Evolutionary conservation across 192 early-diverging fungal genomes (phyloP), one percentile per base, ranked within the genome.

Genomic region (Linnemannia schmuckeri): DNA sequence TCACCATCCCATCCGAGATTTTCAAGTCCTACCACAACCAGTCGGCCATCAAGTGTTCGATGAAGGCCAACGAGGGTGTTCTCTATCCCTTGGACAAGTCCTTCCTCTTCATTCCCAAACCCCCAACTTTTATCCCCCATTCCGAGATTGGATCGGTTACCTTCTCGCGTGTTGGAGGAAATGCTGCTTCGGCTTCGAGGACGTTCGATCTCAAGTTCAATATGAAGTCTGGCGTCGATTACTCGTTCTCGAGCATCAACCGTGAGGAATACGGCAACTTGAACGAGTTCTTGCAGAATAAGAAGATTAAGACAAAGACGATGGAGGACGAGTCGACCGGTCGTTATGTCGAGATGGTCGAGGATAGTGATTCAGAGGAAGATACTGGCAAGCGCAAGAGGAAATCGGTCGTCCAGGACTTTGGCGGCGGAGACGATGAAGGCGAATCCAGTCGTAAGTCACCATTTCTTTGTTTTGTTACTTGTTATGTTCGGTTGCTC

Each of bases 171-270:
- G 96, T 96, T 2, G 89, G 88, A 27, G 85, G 88, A 35, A 79
- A 79, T 27, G 88, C 88, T 0, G 79, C 91, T n/a, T 88, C 89
- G 33, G 88, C 91, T 15, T 90, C 96, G 2, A 93, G 94, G 70
- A 99, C 97, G 6, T 97, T 99, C 90, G 98, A 99, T 87, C 92
- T 99, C 88, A 97, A 96, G 89, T 94, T 99, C 89, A 96, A 94
- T 82, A 94, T 98, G 93, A 93, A 94, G 55, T 90, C 90, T 41
- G 92, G 94, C 0, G 91, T 89, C 42, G 97, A 98, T 72, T 94
- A 94, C 85, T 94, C 95, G 75, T 98, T 98, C 91, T 94, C 94
- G 42, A 96, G 95, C 82, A 96, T 99, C 66, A 94, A 96, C 72
- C 92, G 95, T 68, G 97, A 98, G 88, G 98, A 99, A 82, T 95